Base-by-base conservation (phyloP, 208 protist genomes). In the Crithidia brevicula region DNA sequence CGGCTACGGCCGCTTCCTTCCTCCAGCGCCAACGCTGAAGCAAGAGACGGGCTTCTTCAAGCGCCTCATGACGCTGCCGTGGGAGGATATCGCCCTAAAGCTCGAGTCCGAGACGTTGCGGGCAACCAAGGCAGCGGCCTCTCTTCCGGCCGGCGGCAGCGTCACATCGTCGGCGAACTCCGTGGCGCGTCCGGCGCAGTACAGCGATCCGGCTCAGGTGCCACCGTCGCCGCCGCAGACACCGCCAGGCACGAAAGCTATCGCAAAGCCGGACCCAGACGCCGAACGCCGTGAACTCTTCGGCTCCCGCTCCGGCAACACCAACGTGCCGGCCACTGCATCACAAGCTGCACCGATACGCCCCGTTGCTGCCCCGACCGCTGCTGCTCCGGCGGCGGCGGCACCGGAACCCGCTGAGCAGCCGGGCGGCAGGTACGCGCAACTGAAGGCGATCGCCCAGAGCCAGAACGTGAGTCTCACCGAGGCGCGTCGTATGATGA, bases 31-130 rank as follows among this genome's bases (percentile, higher is more conserved):
- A 30, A 89, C 86, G 40, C 67, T 88, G 62, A 95, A 95, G 77
- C 79, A 91, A 57, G 85, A 95, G 61, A 88, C 81, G 8, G 78
- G 80, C 50, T 91, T 95, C 73, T 87, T 95, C 72, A 92, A 93
- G 54, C 85, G 89, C 33, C 76, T 93, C 53, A 90, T 92, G 86
- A 86, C 81, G 38, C 67, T 85, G 18, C 86, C 89, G 47, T 95
- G 86, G 85, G 86, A 93, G 70, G 89, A 95, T 33, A 76, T 91
- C 40, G 85, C 81, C 1, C 56, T 84, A 23, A 91, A 91, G 76
- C 40, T 95, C 2, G 89, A 92, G 59, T 81, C 68, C 10, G 72
- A 89, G 54, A 88, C 85, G 56, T 73, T 93, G 42, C 72, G 77
- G 28, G 61, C 71, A 22, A 72, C 72, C 20, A 70, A 68, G 46